Percentiles rank a stretch among this genome's conserved stretches.
Conservation (phyloP, 495 filamentous ascomycete species). For the Neurospora sp. region DNA sequence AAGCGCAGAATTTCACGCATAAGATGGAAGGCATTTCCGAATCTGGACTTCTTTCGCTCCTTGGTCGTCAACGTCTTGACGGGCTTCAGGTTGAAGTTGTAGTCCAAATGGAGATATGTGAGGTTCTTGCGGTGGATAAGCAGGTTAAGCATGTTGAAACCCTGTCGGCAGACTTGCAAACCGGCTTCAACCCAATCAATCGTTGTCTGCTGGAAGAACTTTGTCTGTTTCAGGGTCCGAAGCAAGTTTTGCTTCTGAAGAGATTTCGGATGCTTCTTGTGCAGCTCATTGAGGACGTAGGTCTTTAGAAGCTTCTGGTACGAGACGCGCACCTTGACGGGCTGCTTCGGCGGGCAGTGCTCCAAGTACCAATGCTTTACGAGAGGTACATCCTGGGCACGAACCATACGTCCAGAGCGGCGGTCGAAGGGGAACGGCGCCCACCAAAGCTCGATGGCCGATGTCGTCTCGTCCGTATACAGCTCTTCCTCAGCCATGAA, state of each 20-base stretch:
- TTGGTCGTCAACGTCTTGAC: slow-evolving; percentile 99
- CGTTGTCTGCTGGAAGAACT: slow-evolving; percentile 98
- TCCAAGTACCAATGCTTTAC: slow-evolving; percentile 99
- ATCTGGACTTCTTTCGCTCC: slow-evolving; percentile 98
- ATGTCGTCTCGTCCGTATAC: slow-evolving; percentile 80
- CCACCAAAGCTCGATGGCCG: slow-evolving; percentile 96
- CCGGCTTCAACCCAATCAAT: slow-evolving; percentile 99
- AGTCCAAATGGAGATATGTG: slow-evolving; percentile 96
- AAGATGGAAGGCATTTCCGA: slow-evolving; percentile 98
- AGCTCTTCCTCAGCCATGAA: slow-evolving; percentile 87
- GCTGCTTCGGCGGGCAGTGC: slow-evolving; percentile 78
- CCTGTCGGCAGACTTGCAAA: slow-evolving; percentile 94
- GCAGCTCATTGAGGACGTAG: slow-evolving; percentile 91
- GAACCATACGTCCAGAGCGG: slow-evolving; percentile 93
- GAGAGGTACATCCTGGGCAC: slow-evolving; percentile 91
- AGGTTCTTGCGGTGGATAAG: slow-evolving; percentile 98
- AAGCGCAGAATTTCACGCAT: slow-evolving; percentile 98
- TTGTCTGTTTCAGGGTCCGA: slow-evolving; percentile 83
- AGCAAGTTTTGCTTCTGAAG: slow-evolving; percentile 91
- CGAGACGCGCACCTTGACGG: slow-evolving; percentile 96
- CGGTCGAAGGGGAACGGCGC: slow-evolving; percentile 94
- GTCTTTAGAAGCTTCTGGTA: slow-evolving; percentile 98
- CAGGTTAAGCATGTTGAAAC: slow-evolving; percentile 98
- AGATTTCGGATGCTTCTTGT: slow-evolving; percentile 88
- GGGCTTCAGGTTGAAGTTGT: slow-evolving; percentile 99